Percentiles rank a stretch among this genome's conserved stretches.
phyloP scores from a whole-genome alignment of 495 filamentous ascomycete genomes.

The Evansstolkia leycettana region DNA sequence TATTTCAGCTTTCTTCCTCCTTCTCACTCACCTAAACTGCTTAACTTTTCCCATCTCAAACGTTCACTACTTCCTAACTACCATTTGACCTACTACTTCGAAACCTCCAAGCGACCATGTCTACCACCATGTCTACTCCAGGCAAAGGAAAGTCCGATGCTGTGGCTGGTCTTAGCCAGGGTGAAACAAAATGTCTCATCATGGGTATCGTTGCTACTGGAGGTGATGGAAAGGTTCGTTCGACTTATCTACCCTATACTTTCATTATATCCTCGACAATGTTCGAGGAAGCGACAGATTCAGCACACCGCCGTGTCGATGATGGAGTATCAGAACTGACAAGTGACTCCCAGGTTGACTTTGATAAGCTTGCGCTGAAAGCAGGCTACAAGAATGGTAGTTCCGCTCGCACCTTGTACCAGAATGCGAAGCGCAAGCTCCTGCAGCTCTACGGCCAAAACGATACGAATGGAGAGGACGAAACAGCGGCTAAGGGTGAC shows the following conservation, averaged over 20 bases:
- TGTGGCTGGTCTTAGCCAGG: conserved; percentile 8
- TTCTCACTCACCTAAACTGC: not conserved
- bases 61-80: conserved; percentile 1
- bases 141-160: conserved; percentile 8
- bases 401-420: conserved; percentile 19
- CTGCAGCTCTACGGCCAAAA: not conserved
- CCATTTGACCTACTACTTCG: conserved; percentile 1
- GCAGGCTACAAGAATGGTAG: conserved; percentile 21
- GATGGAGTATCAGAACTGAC: not conserved
- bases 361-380: conserved; percentile 18
- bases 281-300: too few species aligned
- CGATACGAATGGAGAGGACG: not conserved
- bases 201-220: conserved; percentile 11
- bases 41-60: not conserved
- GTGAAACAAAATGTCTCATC: conserved; percentile 13
- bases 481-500: not conserved
- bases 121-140: not conserved
- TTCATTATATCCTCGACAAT: too few species aligned
- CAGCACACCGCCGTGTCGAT: too few species aligned
- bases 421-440: conserved; percentile 16
- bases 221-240: conserved; percentile 10
- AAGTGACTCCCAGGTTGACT: conserved; percentile 21
- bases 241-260: too few species aligned
- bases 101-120: too few species aligned
- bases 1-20: not conserved